phyloP scores from a whole-genome alignment of 805 yeast genomes.

The Blastobotrys americana region DNA sequence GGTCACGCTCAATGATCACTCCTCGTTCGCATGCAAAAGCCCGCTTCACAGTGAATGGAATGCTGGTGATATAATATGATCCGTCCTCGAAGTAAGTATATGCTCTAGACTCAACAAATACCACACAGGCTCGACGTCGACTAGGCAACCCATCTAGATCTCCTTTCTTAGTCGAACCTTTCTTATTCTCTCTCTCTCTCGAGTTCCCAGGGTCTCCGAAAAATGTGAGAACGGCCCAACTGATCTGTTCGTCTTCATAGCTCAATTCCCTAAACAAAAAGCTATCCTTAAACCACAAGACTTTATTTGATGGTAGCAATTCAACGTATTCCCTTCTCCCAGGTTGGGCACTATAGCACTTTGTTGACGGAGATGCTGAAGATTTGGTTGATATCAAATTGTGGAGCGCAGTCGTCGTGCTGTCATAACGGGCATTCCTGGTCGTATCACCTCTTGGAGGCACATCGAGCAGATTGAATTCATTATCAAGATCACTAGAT shows the following conservation, averaged over 20 bases:
- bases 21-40: conserved; percentile 68
- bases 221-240: conserved; percentile 54
- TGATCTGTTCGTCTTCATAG: conserved; percentile 42
- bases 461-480: too few species aligned
- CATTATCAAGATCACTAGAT: too few species aligned
- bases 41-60: conserved; percentile 58
- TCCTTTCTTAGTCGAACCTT: too few species aligned
- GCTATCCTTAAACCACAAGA: conserved; percentile 45
- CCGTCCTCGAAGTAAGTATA: conserved; percentile 59
- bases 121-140: conserved; percentile 40
- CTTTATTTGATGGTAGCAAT: conserved; percentile 24
- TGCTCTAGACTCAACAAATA: conserved; percentile 54
- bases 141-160: too few species aligned
- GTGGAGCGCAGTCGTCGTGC: too few species aligned
- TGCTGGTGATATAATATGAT: conserved; percentile 48
- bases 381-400: too few species aligned
- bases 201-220: conserved; percentile 32
- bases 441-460: too few species aligned
- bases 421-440: too few species aligned
- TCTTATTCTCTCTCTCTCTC: conserved; percentile 2
- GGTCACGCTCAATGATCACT: conserved; percentile 50
- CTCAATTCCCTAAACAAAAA: conserved; percentile 42
- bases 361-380: not conserved
- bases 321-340: conserved; percentile 6
- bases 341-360: not conserved